These are phyloP conservation scores for Nicotiana paniculata DNA, from an alignment of 257 asterid genomes.

Conservation along the genomic window DNA sequence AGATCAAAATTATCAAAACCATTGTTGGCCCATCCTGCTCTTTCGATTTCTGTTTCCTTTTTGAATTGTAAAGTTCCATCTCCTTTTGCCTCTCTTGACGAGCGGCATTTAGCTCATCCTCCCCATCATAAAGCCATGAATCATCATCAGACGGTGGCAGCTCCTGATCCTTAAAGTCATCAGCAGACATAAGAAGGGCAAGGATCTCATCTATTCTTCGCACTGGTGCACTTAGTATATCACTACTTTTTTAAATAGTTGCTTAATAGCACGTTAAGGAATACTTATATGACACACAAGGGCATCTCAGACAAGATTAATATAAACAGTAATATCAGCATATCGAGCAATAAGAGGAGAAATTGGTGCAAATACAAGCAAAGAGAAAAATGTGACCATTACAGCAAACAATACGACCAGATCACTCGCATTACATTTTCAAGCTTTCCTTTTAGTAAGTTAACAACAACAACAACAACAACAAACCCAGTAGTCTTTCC, in stretches of 20 bases:
- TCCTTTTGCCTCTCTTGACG: slow-evolving; percentile 86
- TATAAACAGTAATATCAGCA: neutral
- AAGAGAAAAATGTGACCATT: neutral
- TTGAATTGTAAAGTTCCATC: slow-evolving; percentile 63
- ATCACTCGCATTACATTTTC: neutral
- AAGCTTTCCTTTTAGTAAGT: neutral
- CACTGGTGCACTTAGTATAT: slow-evolving; percentile 65
- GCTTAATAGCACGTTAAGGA: neutral
- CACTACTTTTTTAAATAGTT: slow-evolving; percentile 39
- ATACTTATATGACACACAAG: neutral
- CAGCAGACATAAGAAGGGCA: slow-evolving; percentile 57
- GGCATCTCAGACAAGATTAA: neutral
- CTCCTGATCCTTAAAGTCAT: slow-evolving; percentile 52
- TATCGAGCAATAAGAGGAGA: neutral
- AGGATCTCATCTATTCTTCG: slow-evolving; percentile 77
- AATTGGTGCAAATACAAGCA: neutral
- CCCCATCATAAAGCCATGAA: slow-evolving; percentile 90
- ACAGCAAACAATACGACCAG: neutral
- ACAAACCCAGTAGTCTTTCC: neutral
- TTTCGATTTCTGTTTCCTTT: slow-evolving; percentile 56
- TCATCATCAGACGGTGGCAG: slow-evolving; percentile 90
- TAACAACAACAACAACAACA: neutral
- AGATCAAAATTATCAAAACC: slow-evolving; percentile 51
- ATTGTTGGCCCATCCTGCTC: slow-evolving; percentile 40
- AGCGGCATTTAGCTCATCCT: slow-evolving; percentile 75